Percentiles rank a stretch among this genome's conserved stretches.
phyloP scores from a whole-genome alignment of 1,139 yeast genomes.

The Geotrichum siamense region DNA sequence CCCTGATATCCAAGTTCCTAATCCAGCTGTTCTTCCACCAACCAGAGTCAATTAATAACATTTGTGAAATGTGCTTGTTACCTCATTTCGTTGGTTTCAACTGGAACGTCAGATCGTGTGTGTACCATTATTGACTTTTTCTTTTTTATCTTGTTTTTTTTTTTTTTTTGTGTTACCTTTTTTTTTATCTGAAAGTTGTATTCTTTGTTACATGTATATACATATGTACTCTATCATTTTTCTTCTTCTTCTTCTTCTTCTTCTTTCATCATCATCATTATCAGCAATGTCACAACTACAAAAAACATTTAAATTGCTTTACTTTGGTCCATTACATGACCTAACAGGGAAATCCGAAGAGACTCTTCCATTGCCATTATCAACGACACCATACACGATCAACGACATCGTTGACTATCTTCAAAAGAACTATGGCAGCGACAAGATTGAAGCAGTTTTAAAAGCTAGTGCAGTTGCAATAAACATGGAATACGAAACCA shows the following conservation, averaged over 20 bases:
- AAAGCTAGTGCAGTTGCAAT: constrained; percentile 32
- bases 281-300: background rate
- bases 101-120: too few species aligned
- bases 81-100: too few species aligned
- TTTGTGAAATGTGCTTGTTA: too few species aligned
- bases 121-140: background rate
- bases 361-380: background rate
- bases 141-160: background rate
- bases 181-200: constrained; percentile 1
- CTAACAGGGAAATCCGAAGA: constrained; percentile 7
- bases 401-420: background rate
- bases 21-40: constrained; percentile 14
- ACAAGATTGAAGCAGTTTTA: constrained; percentile 18
- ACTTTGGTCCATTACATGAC: constrained; percentile 14
- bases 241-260: background rate
- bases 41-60: constrained; percentile 8
- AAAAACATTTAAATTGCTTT: constrained; percentile 9
- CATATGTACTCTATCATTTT: background rate
- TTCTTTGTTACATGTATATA: background rate
- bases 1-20: constrained; percentile 11
- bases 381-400: background rate
- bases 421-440: constrained; percentile 2
- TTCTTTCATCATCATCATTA: background rate
- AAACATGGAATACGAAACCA: constrained; percentile 32
- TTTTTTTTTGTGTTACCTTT: background rate